Conservation (phyloP, 495 filamentous ascomycete species). For the Polyplosphaeria fusca region DNA sequence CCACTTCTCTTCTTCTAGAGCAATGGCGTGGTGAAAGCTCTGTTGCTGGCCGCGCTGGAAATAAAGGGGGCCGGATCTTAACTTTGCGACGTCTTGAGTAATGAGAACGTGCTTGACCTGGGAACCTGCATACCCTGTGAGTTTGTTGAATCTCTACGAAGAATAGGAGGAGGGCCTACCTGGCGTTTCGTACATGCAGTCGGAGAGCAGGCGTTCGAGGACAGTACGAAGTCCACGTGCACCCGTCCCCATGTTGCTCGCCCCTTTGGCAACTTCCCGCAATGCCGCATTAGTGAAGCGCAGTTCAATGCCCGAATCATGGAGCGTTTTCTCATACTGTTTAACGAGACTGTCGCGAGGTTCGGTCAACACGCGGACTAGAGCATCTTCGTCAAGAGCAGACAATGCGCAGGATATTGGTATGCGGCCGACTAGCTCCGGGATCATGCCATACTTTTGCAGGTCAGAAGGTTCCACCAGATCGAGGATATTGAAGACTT, state of each 20-base stretch:
- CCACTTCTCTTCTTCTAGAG: constrained; percentile 63
- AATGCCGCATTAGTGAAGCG: constrained; percentile 78
- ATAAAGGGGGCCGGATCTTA: constrained; percentile 52
- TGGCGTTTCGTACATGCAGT: constrained; percentile 90
- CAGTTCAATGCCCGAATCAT: constrained; percentile 76
- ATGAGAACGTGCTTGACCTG: constrained; percentile 50
- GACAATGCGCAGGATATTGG: constrained; percentile 82
- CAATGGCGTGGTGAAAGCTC: constrained; percentile 57
- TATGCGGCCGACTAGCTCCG: constrained; percentile 87
- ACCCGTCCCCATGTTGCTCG: constrained; percentile 75
- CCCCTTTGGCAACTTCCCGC: constrained; percentile 71
- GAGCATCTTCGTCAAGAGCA: constrained; percentile 70
- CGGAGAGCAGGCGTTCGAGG: constrained; percentile 79
- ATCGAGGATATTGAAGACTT: constrained; percentile 73
- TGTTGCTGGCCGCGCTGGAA: constrained; percentile 59
- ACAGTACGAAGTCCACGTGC: constrained; percentile 85
- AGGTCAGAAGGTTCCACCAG: constrained; percentile 78
- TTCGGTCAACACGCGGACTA: constrained; percentile 86
- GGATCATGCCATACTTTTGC: constrained; percentile 89
- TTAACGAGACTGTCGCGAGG: constrained; percentile 80
- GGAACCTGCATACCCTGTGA: constrained; percentile 42
- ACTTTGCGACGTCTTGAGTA: constrained; percentile 25
- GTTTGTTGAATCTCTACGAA: not conserved
- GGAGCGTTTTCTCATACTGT: constrained; percentile 83
- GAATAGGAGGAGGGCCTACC: constrained; percentile 42